These are phyloP conservation scores for Psilocybe cyanescens DNA, from an alignment of 768 basidiomycete species.

Conservation along the genomic window DNA sequence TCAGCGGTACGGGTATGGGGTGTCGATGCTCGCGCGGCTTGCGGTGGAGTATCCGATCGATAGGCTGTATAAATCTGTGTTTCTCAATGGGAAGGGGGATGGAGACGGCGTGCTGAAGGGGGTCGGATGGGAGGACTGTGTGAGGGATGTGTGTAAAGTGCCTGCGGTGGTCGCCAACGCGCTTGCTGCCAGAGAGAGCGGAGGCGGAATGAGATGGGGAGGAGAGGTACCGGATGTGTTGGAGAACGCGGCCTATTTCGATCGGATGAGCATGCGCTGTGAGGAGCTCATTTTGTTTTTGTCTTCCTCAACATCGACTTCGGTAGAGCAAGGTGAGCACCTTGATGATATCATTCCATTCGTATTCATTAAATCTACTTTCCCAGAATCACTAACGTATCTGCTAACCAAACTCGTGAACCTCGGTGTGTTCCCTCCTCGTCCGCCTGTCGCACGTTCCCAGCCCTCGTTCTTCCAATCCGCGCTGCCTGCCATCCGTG, in stretches of 20 bases:
- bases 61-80: slow-evolving; percentile 60
- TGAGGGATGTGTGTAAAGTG: slow-evolving; percentile 64
- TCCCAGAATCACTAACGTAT: slow-evolving; percentile 45
- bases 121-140: slow-evolving; percentile 76
- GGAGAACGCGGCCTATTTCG: slow-evolving; percentile 60
- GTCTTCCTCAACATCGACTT: slow-evolving; percentile 28
- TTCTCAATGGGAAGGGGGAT: slow-evolving; percentile 21
- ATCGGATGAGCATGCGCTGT: slow-evolving; percentile 51
- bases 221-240: slow-evolving; percentile 47
- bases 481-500: slow-evolving; percentile 52
- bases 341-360: neutral
- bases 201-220: slow-evolving; percentile 19
- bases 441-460: slow-evolving; percentile 51
- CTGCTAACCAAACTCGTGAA: slow-evolving; percentile 71
- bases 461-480: slow-evolving; percentile 74
- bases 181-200: slow-evolving; percentile 30
- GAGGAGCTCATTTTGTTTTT: slow-evolving; percentile 55
- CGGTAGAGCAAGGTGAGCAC: neutral
- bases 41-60: slow-evolving; percentile 69
- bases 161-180: slow-evolving; percentile 84
- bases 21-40: slow-evolving; percentile 59
- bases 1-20: slow-evolving; percentile 46
- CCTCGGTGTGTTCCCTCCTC: slow-evolving; percentile 64
- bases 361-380: slow-evolving; percentile 34
- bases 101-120: slow-evolving; percentile 30